Percentiles rank a stretch among this genome's conserved stretches.
phyloP scores from a whole-genome alignment of 2,329 filamentous ascomycete species.

The Didymellaceae sp. region DNA sequence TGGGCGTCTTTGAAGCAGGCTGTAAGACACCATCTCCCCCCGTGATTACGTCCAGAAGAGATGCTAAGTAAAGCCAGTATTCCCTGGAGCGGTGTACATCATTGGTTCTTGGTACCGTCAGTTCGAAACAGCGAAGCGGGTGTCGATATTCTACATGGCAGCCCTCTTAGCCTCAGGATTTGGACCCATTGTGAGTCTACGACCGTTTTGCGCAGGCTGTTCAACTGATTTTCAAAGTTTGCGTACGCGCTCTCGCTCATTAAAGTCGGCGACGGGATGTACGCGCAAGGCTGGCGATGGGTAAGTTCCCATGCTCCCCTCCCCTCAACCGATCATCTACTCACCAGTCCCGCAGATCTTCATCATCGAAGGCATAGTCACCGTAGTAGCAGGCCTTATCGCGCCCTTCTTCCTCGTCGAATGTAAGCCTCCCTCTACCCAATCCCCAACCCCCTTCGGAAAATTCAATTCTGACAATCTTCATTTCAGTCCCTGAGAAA shows the following conservation, averaged over 20 bases:
- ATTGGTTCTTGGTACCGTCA: constrained; percentile 38
- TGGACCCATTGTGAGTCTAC: constrained; percentile 38
- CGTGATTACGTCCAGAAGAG: too few species aligned
- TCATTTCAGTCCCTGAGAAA: constrained; percentile 30
- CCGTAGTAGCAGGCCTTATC: constrained; percentile 25
- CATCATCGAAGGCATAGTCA: constrained; percentile 31
- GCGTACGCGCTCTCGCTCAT: constrained; percentile 45
- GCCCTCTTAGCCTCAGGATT: constrained; percentile 40
- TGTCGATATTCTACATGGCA: constrained; percentile 38
- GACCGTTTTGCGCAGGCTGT: neutral
- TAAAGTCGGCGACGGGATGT: constrained; percentile 40
- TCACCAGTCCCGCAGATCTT: constrained; percentile 22
- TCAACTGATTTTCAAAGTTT: constrained; percentile 26
- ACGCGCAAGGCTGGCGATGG: constrained; percentile 40
- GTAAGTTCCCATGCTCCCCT: constrained; percentile 2
- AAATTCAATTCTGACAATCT: too few species aligned
- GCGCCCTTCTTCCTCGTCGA: constrained; percentile 36
- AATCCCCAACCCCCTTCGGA: too few species aligned
- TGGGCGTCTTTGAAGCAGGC: constrained; percentile 36
- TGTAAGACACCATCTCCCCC: constrained; percentile 27
- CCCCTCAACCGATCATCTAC: too few species aligned
- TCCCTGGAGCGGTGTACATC: constrained; percentile 34
- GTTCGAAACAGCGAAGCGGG: constrained; percentile 34
- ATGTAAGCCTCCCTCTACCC: too few species aligned
- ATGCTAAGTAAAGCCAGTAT: constrained; percentile 20